Percentiles rank a stretch among this genome's conserved stretches.
Conservation (phyloP, 176 grass and related monocot species). For the Lolium perenne region DNA sequence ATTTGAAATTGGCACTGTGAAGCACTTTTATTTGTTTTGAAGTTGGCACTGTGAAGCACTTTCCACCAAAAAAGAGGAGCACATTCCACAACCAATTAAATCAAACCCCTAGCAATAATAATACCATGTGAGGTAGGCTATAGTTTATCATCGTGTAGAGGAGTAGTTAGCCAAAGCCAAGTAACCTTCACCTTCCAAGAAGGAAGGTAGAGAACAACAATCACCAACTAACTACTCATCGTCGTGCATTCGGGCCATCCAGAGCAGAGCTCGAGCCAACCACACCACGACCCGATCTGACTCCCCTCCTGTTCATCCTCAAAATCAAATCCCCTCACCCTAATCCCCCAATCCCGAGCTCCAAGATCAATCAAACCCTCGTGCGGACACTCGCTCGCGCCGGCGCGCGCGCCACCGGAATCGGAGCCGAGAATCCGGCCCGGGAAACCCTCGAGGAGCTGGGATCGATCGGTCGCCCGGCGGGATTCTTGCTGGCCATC, state of each 20-base stretch:
- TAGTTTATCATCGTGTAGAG: neutral
- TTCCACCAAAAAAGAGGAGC: too few species aligned
- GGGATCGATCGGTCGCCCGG: slow-evolving; percentile 26
- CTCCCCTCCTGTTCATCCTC: slow-evolving; percentile 23
- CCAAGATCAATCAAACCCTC: slow-evolving; percentile 26
- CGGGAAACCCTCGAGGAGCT: slow-evolving; percentile 17
- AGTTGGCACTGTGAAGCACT: too few species aligned
- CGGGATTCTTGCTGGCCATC: neutral
- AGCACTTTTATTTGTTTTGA: too few species aligned
- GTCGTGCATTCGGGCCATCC: slow-evolving; percentile 8
- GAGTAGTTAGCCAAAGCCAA: slow-evolving; percentile 8
- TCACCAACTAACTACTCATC: slow-evolving; percentile 13
- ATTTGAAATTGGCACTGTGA: too few species aligned
- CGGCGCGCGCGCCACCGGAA: neutral
- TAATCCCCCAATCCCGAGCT: slow-evolving; percentile 32
- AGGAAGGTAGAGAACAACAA: slow-evolving; percentile 14
- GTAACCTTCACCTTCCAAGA: slow-evolving; percentile 29
- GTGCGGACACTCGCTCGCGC: neutral
- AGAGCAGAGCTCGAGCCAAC: neutral
- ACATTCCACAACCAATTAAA: too few species aligned
- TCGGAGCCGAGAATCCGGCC: slow-evolving; percentile 8
- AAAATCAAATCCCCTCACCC: slow-evolving; percentile 7
- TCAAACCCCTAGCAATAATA: too few species aligned
- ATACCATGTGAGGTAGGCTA: neutral
- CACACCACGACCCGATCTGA: slow-evolving; percentile 14